Percentiles rank a stretch among this genome's conserved stretches.
Evolutionary conservation across 2,329 filamentous ascomycete genomes (phyloP).

Genomic region (Colletotrichum australisinense): DNA sequence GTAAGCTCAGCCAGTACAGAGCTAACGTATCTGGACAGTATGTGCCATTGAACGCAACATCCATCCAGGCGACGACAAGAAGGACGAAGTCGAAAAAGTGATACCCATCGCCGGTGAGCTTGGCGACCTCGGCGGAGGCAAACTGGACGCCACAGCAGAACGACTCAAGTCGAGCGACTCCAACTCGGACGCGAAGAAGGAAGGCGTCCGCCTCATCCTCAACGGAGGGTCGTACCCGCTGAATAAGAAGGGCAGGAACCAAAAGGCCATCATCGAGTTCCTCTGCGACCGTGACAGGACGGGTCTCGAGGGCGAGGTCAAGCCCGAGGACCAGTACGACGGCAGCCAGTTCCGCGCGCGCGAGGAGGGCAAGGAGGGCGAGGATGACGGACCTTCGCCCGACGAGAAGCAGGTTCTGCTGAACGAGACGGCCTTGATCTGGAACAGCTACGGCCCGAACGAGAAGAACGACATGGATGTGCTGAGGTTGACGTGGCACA

Average conservation of each 20-base stretch:
- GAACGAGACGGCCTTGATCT: slow-evolving; percentile 74
- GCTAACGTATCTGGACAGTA: slow-evolving; percentile 59
- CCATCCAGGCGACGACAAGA: slow-evolving; percentile 56
- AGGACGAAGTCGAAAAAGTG: slow-evolving; percentile 64
- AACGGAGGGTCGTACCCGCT: slow-evolving; percentile 67
- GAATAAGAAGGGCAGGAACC: slow-evolving; percentile 67
- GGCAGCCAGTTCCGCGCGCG: slow-evolving; percentile 42
- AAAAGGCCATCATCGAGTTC: slow-evolving; percentile 87
- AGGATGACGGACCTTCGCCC: slow-evolving; percentile 46
- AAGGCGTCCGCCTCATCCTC: slow-evolving; percentile 79
- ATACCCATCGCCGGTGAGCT: slow-evolving; percentile 83
- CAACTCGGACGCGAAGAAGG: slow-evolving; percentile 72
- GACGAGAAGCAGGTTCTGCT: slow-evolving; percentile 65
- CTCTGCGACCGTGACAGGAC: slow-evolving; percentile 79
- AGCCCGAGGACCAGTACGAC: slow-evolving; percentile 65
- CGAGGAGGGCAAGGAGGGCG: slow-evolving; percentile 48
- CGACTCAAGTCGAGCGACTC: slow-evolving; percentile 74
- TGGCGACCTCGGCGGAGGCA: slow-evolving; percentile 64
- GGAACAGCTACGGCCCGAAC: slow-evolving; percentile 76
- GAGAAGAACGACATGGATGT: slow-evolving; percentile 69
- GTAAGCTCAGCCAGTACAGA: slow-evolving; percentile 14
- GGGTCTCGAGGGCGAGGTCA: slow-evolving; percentile 79
- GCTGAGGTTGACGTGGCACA: slow-evolving; percentile 84
- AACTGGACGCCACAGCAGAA: slow-evolving; percentile 74
- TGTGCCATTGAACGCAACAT: slow-evolving; percentile 78